Conservation (phyloP, 139 green algal genomes). For the Axilococcus clingmanii region DNA sequence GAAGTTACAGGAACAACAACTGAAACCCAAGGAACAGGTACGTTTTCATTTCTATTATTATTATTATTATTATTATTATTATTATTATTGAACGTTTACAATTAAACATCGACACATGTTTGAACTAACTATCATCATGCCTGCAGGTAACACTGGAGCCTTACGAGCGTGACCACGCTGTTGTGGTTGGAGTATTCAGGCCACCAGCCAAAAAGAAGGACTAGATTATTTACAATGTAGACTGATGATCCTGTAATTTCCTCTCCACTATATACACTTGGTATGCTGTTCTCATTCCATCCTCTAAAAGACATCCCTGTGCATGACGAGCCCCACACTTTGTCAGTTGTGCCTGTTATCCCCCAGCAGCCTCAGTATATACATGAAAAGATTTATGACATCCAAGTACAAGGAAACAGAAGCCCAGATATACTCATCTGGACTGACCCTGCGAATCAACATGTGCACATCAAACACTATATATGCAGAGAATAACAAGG, state of each 20-base stretch:
- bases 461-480: constrained; percentile 47
- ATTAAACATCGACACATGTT: constrained; percentile 1
- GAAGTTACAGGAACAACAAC: constrained; percentile 94
- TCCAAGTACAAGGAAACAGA: constrained; percentile 58
- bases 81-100: not conserved
- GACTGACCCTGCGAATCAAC: constrained; percentile 24
- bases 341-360: no score
- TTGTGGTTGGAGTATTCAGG: constrained; percentile 82
- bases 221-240: no score
- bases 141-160: constrained; percentile 95
- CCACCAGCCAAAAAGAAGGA: constrained; percentile 5
- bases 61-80: not conserved
- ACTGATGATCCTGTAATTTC: no score
- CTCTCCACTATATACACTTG: no score
- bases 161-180: constrained; percentile 97
- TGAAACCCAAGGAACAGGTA: constrained; percentile 95
- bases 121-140: not conserved
- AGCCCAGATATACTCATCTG: constrained; percentile 68
- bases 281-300: no score
- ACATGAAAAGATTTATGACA: constrained; percentile 71
- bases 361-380: constrained; percentile 43
- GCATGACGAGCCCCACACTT: no score
- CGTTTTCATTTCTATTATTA: not conserved
- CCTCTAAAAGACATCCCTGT: no score
- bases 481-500: constrained; percentile 53